A percentile compares a stretch with the other conserved stretches of the same genome.
phyloP scores from a whole-genome alignment of 352 stramenopile species.

The Globisporangium recalcitrans region DNA sequence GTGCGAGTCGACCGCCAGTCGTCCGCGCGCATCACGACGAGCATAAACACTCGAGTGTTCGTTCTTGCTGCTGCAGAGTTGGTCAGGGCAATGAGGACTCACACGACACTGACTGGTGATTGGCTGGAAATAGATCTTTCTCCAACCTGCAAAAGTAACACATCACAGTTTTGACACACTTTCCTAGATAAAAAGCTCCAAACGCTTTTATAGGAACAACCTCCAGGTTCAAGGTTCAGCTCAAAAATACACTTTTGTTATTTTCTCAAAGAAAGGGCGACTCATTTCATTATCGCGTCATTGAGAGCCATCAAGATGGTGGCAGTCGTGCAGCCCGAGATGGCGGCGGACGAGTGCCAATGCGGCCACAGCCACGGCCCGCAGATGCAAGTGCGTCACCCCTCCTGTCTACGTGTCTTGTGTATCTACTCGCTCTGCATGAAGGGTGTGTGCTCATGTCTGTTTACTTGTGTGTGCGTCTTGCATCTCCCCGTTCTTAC shows the following conservation, averaged over 20 bases:
- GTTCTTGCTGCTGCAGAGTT: too few relatives aligned
- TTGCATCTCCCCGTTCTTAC: background rate
- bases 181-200: background rate
- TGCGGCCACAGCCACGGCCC: constrained; percentile 36
- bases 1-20: constrained; percentile 19
- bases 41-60: constrained; percentile 16
- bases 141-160: too few relatives aligned
- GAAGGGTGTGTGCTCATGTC: background rate
- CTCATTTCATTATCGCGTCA: too few relatives aligned
- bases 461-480: too few relatives aligned
- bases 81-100: too few relatives aligned
- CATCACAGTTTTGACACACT: too few relatives aligned
- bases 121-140: constrained; percentile 3
- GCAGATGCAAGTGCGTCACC: background rate
- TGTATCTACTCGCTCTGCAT: background rate
- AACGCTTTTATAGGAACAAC: background rate
- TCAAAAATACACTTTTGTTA: background rate
- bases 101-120: background rate
- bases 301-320: background rate
- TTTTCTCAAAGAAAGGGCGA: background rate
- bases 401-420: background rate
- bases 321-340: constrained; percentile 22
- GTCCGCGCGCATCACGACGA: constrained; percentile 21
- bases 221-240: background rate
- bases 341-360: constrained; percentile 16